Evolutionary conservation across 768 basidiomycete genomes (phyloP).

Genomic region (Xerocomellus chrysenteron): DNA sequence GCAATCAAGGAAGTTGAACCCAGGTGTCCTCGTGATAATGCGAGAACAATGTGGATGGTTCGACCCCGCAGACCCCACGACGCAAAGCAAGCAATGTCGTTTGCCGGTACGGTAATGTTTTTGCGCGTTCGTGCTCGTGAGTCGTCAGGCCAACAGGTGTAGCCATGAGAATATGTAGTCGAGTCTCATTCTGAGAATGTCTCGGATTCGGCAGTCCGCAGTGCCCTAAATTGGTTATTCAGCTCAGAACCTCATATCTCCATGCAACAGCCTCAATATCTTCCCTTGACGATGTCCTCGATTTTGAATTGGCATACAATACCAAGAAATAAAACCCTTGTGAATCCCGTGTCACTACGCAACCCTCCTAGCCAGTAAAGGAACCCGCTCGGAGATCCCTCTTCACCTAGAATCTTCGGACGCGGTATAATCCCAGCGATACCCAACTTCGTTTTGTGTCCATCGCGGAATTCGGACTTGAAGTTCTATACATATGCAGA

Average conservation of each 20-base stretch:
- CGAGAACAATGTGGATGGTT: no score
- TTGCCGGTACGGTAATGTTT: no score
- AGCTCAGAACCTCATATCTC: no score
- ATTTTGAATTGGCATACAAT: neutral
- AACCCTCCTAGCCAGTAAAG: constrained; percentile 6
- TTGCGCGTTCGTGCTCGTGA: neutral
- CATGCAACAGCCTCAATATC: no score
- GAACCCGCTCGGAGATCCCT: constrained; percentile 9
- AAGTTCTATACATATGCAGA: no score
- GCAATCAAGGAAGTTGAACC: no score
- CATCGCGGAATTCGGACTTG: no score
- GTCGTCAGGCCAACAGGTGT: neutral
- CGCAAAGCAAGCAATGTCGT: no score
- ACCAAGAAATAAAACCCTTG: neutral
- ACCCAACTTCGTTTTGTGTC: no score
- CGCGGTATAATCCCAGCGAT: constrained; percentile 27
- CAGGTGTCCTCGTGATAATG: no score
- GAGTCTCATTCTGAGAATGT: neutral
- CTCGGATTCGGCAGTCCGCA: neutral
- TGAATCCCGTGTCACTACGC: neutral
- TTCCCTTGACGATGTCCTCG: neutral
- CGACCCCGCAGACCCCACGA: no score
- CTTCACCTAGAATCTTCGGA: constrained; percentile 32
- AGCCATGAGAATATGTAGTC: no score
- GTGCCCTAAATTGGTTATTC: neutral